Percentiles rank a stretch among this genome's conserved stretches.
phyloP scores from a whole-genome alignment of 164 flowering plant species.

The Amborella trichopoda region DNA sequence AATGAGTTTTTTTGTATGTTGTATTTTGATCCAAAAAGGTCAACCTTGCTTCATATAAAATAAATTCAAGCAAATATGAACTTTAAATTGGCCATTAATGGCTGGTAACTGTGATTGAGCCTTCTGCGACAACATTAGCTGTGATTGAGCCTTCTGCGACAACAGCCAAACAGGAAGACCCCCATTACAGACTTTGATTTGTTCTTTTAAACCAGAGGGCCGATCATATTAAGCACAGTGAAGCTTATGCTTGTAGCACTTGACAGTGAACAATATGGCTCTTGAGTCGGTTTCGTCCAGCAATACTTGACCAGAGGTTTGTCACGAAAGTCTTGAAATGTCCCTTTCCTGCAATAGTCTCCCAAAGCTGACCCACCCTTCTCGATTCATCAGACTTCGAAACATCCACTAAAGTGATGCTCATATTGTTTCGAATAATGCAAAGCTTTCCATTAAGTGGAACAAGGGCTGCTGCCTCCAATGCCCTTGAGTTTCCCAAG shows the following conservation, averaged over 20 bases:
- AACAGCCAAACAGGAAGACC: too few relatives aligned
- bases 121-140: too few relatives aligned
- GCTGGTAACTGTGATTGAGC: too few relatives aligned
- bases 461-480: slow-evolving; percentile 71
- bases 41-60: too few relatives aligned
- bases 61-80: too few relatives aligned
- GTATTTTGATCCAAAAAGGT: too few relatives aligned
- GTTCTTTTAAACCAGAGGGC: too few relatives aligned
- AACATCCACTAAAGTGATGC: slow-evolving; percentile 59
- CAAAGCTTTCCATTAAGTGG: slow-evolving; percentile 62
- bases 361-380: slow-evolving; percentile 50
- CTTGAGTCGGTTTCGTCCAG: slow-evolving; percentile 48
- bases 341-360: slow-evolving; percentile 62
- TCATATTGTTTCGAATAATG: slow-evolving; percentile 70
- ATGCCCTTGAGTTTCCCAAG: slow-evolving; percentile 53
- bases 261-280: slow-evolving; percentile 74
- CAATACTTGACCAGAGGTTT: slow-evolving; percentile 56
- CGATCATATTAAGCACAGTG: too few relatives aligned
- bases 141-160: too few relatives aligned
- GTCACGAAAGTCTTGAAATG: slow-evolving; percentile 51
- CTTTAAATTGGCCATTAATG: too few relatives aligned
- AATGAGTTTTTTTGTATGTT: too few relatives aligned
- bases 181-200: too few relatives aligned
- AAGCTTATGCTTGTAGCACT: slow-evolving; percentile 51
- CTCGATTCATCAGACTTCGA: slow-evolving; percentile 23